These are phyloP conservation scores for Plasmodium gonderi DNA, from an alignment of 169 alveolate species.

Conservation along the genomic window DNA sequence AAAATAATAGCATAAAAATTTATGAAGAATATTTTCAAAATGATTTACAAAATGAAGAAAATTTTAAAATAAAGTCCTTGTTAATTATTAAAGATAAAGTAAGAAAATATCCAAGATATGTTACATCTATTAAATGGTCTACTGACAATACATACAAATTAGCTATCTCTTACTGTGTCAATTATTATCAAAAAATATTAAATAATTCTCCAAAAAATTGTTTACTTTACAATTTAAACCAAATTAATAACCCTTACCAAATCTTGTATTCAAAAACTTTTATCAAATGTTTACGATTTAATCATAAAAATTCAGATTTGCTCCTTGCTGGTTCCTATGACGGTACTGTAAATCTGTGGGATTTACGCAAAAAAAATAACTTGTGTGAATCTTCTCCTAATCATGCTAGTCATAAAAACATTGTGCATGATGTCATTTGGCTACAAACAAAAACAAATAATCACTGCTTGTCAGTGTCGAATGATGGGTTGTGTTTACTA, in stretches of 20 bases:
- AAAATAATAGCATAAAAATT: constrained; percentile 68
- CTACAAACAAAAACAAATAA: constrained; percentile 64
- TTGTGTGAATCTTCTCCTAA: constrained; percentile 50
- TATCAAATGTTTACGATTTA: constrained; percentile 63
- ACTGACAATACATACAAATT: constrained; percentile 35
- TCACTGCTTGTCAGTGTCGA: constrained; percentile 50
- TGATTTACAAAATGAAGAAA: constrained; percentile 38
- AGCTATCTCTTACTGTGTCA: constrained; percentile 70
- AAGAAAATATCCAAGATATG: constrained; percentile 25
- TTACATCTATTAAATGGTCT: constrained; percentile 68
- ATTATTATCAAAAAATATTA: constrained; percentile 44
- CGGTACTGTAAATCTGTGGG: constrained; percentile 64
- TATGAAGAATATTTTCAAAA: constrained; percentile 58
- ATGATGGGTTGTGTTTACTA: constrained; percentile 57
- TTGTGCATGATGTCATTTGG: constrained; percentile 62
- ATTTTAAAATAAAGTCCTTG: constrained; percentile 61
- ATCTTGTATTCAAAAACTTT: constrained; percentile 43
- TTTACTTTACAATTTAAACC: constrained; percentile 36
- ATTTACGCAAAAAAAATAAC: constrained; percentile 60
- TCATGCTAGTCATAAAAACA: constrained; percentile 55
- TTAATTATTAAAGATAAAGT: constrained; percentile 37
- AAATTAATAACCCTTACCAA: constrained; percentile 65
- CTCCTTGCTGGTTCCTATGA: constrained; percentile 69
- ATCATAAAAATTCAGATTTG: constrained; percentile 67
- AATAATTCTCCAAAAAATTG: constrained; percentile 54